Evolutionary conservation across 2,329 filamentous ascomycete genomes (phyloP).

Genomic region (Tolypocladium capitatum): DNA sequence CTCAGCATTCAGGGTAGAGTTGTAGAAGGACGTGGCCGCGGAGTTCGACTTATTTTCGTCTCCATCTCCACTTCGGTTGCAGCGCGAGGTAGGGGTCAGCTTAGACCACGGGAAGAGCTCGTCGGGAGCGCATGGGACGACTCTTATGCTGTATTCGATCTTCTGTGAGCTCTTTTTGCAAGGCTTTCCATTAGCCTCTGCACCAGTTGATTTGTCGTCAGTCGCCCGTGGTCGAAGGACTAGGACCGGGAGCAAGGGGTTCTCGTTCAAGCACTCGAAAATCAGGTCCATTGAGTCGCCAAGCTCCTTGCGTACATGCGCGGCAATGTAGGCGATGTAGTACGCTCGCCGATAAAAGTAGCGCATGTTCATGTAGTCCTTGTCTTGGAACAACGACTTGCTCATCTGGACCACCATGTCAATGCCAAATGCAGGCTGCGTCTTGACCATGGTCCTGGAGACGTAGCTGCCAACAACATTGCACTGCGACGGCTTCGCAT

Average conservation of each 20-base stretch:
- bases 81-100: slow-evolving; percentile 55
- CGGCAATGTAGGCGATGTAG: slow-evolving; percentile 72
- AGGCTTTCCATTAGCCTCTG: slow-evolving; percentile 5
- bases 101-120: slow-evolving; percentile 59
- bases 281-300: slow-evolving; percentile 39
- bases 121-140: slow-evolving; percentile 62
- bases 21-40: slow-evolving; percentile 69
- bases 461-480: slow-evolving; percentile 87
- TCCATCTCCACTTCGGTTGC: slow-evolving; percentile 44
- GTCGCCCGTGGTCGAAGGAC: slow-evolving; percentile 23
- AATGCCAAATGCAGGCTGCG: slow-evolving; percentile 44
- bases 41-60: slow-evolving; percentile 28
- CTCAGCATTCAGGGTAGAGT: slow-evolving; percentile 71
- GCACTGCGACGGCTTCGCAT: slow-evolving; percentile 60
- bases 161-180: slow-evolving; percentile 14
- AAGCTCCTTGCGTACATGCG: slow-evolving; percentile 48
- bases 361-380: slow-evolving; percentile 84
- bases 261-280: slow-evolving; percentile 59
- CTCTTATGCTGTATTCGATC: slow-evolving; percentile 48
- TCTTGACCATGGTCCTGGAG: slow-evolving; percentile 58
- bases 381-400: slow-evolving; percentile 67
- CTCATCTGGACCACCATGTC: slow-evolving; percentile 89
- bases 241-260: slow-evolving; percentile 61
- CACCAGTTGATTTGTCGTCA: slow-evolving; percentile 7
- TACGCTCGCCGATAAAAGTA: slow-evolving; percentile 94